Evolutionary conservation across 257 asterid species (phyloP).

Genomic region (Nicotiana obtusifolia): DNA sequence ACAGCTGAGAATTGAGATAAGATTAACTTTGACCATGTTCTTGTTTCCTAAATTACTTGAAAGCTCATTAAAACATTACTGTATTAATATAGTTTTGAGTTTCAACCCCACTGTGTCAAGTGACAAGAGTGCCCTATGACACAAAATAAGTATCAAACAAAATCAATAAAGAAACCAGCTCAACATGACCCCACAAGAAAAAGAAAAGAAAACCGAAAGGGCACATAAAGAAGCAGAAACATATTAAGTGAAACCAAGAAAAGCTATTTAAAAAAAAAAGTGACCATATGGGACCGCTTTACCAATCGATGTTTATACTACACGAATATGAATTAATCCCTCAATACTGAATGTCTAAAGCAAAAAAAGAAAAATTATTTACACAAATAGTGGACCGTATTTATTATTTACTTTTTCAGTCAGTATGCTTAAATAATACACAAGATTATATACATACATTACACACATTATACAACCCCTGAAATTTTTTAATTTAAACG

Average conservation of each 20-base stretch:
- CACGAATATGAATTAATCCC: not conserved
- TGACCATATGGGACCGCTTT: not conserved
- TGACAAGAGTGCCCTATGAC: not conserved
- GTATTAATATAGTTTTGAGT: not conserved
- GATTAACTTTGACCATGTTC: too few species aligned
- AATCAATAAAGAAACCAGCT: not conserved
- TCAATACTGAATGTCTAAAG: not conserved
- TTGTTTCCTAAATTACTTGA: not conserved
- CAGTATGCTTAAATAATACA: too few species aligned
- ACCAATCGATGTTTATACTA: not conserved
- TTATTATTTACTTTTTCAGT: too few species aligned
- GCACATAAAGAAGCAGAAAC: not conserved
- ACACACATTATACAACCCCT: too few species aligned
- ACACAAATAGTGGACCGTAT: too few species aligned
- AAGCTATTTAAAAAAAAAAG: not conserved
- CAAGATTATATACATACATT: too few species aligned
- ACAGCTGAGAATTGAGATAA: too few species aligned
- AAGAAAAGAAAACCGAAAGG: not conserved
- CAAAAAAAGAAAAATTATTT: too few species aligned
- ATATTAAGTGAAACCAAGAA: not conserved
- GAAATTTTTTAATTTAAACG: too few species aligned
- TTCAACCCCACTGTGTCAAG: not conserved
- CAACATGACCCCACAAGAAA: not conserved
- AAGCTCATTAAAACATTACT: not conserved
- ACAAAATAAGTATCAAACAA: not conserved